Percentiles rank a stretch among this genome's conserved stretches.
Conservation (phyloP, 257 asterid species). For the Anisodus tanguticus region DNA sequence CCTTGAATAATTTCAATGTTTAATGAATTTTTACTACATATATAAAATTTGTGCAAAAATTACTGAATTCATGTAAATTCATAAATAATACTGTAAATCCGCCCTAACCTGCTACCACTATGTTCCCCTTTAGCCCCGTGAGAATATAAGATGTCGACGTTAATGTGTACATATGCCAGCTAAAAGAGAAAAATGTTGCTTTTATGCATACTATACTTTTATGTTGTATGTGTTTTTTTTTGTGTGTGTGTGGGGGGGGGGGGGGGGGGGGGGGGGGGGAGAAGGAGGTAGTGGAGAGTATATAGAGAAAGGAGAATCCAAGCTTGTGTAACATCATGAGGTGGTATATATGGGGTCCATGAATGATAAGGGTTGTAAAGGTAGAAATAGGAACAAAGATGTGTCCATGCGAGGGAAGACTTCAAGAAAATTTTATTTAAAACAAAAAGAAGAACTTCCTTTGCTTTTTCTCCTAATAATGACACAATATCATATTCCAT, state of each 20-base stretch:
- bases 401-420: slow-evolving; percentile 40
- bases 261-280: too few species aligned
- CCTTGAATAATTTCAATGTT: too few species aligned
- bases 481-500: slow-evolving; percentile 34
- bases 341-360: slow-evolving; percentile 45
- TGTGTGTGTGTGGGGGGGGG: too few species aligned
- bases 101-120: neutral
- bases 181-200: neutral
- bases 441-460: neutral
- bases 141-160: slow-evolving; percentile 11
- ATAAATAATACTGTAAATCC: neutral
- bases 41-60: too few species aligned
- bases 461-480: slow-evolving; percentile 38
- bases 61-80: neutral
- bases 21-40: too few species aligned
- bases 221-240: neutral
- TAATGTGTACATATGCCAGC: neutral
- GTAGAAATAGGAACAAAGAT: slow-evolving; percentile 34
- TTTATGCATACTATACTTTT: neutral
- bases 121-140: neutral
- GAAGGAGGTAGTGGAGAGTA: neutral
- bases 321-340: slow-evolving; percentile 12
- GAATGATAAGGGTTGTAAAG: slow-evolving; percentile 53
- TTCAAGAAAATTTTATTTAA: neutral
- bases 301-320: neutral